A percentile compares a stretch with the other conserved stretches of the same genome.
Evolutionary conservation across 1,139 yeast genomes (phyloP).

Genomic region (Suzukiozyma palmioleophila): DNA sequence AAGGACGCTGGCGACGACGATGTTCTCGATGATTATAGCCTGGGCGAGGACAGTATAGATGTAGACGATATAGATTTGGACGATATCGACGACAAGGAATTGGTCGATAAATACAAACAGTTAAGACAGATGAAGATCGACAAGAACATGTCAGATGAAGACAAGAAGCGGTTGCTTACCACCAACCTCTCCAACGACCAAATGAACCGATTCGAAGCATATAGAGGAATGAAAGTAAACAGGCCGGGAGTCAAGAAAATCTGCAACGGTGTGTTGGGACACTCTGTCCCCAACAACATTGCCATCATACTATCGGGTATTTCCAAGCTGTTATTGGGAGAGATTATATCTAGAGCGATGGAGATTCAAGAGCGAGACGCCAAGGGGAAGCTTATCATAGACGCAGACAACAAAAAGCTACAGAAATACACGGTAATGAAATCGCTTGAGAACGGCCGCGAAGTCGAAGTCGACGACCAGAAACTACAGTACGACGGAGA

Average conservation of each 20-base stretch:
- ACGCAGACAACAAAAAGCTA: constrained; percentile 33
- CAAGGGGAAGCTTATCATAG: constrained; percentile 37
- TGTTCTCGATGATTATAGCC: constrained; percentile 6
- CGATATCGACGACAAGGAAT: constrained; percentile 34
- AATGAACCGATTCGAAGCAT: constrained; percentile 83
- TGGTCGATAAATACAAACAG: constrained; percentile 28
- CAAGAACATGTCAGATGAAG: constrained; percentile 35
- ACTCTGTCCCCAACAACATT: constrained; percentile 77
- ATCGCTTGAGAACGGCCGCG: constrained; percentile 26
- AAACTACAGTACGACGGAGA: constrained; percentile 38
- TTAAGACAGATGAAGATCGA: constrained; percentile 22
- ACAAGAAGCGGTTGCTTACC: constrained; percentile 60
- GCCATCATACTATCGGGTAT: constrained; percentile 83
- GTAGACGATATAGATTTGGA: constrained; percentile 23
- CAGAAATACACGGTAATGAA: constrained; percentile 26
- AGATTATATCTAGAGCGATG: constrained; percentile 76
- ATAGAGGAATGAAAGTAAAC: constrained; percentile 77
- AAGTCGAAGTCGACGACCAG: constrained; percentile 25
- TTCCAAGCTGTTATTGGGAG: constrained; percentile 85
- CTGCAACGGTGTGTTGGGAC: constrained; percentile 76
- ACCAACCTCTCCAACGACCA: constrained; percentile 78
- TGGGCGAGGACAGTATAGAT: constrained; percentile 11
- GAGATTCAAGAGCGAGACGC: constrained; percentile 57
- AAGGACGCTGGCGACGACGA: constrained; percentile 12
- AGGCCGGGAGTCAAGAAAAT: constrained; percentile 76